A percentile compares a stretch with the other conserved stretches of the same genome.
Conservation (phyloP, 2,329 filamentous ascomycete genomes). For the Bipolaris oryzae region DNA sequence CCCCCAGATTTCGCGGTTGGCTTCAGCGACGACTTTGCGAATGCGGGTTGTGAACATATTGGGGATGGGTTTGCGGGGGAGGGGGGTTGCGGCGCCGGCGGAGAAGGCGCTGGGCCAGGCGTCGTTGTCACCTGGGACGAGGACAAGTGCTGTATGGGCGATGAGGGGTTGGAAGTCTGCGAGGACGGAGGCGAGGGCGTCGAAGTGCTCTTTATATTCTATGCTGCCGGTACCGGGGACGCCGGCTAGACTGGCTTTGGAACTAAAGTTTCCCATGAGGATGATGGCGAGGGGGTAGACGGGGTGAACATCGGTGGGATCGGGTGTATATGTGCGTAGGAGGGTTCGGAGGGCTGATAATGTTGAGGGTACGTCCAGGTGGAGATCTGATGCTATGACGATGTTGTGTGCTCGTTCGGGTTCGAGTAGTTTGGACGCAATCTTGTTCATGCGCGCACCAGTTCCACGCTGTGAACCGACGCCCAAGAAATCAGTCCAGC, state of each 20-base stretch:
- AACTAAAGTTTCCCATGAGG: slow-evolving; percentile 82
- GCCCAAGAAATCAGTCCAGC: slow-evolving; percentile 96
- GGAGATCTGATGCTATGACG: slow-evolving; percentile 83
- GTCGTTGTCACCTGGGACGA: slow-evolving; percentile 95
- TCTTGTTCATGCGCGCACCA: slow-evolving; percentile 79
- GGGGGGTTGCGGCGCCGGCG: slow-evolving; percentile 71
- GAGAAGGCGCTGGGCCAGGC: slow-evolving; percentile 92
- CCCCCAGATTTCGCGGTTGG: slow-evolving; percentile 71
- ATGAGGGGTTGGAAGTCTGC: slow-evolving; percentile 83
- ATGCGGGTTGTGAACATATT: slow-evolving; percentile 90
- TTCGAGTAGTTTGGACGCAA: slow-evolving; percentile 71
- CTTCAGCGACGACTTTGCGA: slow-evolving; percentile 76
- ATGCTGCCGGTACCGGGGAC: slow-evolving; percentile 78
- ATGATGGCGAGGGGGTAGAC: slow-evolving; percentile 79
- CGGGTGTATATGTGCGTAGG: slow-evolving; percentile 70
- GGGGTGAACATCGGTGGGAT: slow-evolving; percentile 59
- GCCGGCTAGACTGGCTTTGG: slow-evolving; percentile 64
- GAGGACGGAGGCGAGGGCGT: slow-evolving; percentile 80
- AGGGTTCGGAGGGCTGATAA: slow-evolving; percentile 82
- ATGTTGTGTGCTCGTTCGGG: slow-evolving; percentile 56
- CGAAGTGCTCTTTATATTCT: slow-evolving; percentile 96
- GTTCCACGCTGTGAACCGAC: slow-evolving; percentile 86
- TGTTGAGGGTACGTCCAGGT: slow-evolving; percentile 82
- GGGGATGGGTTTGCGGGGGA: slow-evolving; percentile 76
- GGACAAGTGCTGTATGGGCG: slow-evolving; percentile 80